These are phyloP conservation scores for Cymbidium sinense DNA, from an alignment of 106 monocot genomes.

Conservation along the genomic window DNA sequence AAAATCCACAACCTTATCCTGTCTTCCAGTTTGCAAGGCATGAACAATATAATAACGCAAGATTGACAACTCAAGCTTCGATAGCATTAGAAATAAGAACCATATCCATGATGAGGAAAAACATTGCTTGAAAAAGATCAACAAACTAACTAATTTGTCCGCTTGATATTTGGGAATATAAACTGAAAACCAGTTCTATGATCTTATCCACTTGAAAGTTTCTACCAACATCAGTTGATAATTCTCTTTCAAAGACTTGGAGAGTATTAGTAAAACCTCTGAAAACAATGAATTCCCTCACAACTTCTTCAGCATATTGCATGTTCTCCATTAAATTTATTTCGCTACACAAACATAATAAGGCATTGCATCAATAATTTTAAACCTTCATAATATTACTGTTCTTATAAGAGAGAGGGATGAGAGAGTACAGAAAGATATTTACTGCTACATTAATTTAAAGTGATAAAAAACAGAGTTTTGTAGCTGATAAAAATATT, in stretches of 20 bases:
- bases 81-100: slow-evolving; percentile 49
- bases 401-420: no score
- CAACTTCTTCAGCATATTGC: slow-evolving; percentile 81
- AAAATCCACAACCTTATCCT: slow-evolving; percentile 84
- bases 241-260: slow-evolving; percentile 70
- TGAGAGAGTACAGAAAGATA: no score
- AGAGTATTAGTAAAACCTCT: slow-evolving; percentile 85
- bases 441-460: neutral
- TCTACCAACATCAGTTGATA: slow-evolving; percentile 78
- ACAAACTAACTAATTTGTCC: slow-evolving; percentile 57
- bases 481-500: neutral
- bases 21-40: slow-evolving; percentile 69
- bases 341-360: slow-evolving; percentile 9
- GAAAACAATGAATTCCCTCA: slow-evolving; percentile 91
- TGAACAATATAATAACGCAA: slow-evolving; percentile 75
- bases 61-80: slow-evolving; percentile 71
- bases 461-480: neutral
- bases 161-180: slow-evolving; percentile 82
- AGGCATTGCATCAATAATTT: neutral
- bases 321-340: slow-evolving; percentile 73
- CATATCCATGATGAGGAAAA: slow-evolving; percentile 62
- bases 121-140: slow-evolving; percentile 80
- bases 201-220: slow-evolving; percentile 91
- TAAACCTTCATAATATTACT: neutral
- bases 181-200: slow-evolving; percentile 72